Percentiles rank a stretch among this genome's conserved stretches.
Evolutionary conservation across 1,284 basidiomycete species (phyloP).

Genomic region (Ustilago curta): DNA sequence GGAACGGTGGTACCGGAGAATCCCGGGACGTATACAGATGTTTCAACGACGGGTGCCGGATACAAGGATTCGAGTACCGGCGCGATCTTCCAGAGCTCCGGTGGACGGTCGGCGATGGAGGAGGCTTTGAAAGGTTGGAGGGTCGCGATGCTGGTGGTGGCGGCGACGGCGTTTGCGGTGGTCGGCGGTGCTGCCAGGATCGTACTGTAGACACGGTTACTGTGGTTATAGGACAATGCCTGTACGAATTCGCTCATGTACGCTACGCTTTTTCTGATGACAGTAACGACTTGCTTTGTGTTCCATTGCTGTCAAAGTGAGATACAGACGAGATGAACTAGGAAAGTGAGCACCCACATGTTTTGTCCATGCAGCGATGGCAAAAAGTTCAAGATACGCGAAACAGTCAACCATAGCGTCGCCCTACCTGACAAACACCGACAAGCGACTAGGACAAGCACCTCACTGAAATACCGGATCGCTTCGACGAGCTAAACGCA

Average conservation of each 20-base stretch:
- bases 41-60: slow-evolving; percentile 37
- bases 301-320: neutral
- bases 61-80: slow-evolving; percentile 51
- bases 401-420: too few relatives aligned
- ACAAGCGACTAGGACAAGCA: too few relatives aligned
- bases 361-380: too few relatives aligned
- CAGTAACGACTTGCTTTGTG: neutral
- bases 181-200: slow-evolving; percentile 23
- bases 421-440: too few relatives aligned
- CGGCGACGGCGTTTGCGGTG: slow-evolving; percentile 17
- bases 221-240: too few relatives aligned
- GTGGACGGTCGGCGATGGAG: slow-evolving; percentile 12
- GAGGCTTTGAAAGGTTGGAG: slow-evolving; percentile 21
- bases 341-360: too few relatives aligned
- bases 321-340: too few relatives aligned
- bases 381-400: too few relatives aligned
- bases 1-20: slow-evolving; percentile 19
- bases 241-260: neutral
- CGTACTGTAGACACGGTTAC: neutral
- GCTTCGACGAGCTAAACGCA: too few relatives aligned
- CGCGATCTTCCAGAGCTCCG: slow-evolving; percentile 40
- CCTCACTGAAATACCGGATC: too few relatives aligned
- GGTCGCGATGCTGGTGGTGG: slow-evolving; percentile 7
- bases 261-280: too few relatives aligned
- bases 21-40: slow-evolving; percentile 47